These are phyloP conservation scores for Fusarium veterinarium DNA, from an alignment of 2,329 filamentous ascomycete genomes.

Conservation along the genomic window DNA sequence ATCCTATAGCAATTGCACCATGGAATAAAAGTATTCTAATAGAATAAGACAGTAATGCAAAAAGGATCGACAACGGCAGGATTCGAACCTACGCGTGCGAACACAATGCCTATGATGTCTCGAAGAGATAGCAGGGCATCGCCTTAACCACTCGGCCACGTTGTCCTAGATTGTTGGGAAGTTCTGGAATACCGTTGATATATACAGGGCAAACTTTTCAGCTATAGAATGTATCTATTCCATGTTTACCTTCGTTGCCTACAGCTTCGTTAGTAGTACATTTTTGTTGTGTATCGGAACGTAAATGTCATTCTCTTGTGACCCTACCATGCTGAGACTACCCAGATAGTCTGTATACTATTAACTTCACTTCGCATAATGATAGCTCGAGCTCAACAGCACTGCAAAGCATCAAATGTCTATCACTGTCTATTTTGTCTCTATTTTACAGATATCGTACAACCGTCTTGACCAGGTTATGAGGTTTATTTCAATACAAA, in stretches of 20 bases:
- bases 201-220: accelerated
- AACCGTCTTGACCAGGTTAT: neutral
- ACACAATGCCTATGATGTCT: conserved; percentile 33
- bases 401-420: neutral
- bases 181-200: accelerated
- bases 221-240: neutral
- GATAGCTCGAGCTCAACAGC: neutral
- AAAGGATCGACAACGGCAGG: conserved; percentile 23
- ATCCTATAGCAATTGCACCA: neutral
- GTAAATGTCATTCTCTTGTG: neutral
- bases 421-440: conserved; percentile 20
- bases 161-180: neutral
- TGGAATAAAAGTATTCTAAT: neutral
- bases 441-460: conserved; percentile 26
- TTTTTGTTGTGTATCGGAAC: neutral
- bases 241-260: neutral
- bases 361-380: neutral
- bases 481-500: conserved; percentile 66
- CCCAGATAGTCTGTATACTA: neutral
- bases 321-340: neutral
- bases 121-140: conserved; percentile 31
- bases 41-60: neutral
- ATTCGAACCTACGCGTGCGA: conserved; percentile 37
- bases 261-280: neutral
- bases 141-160: conserved; percentile 36